Evolutionary conservation across 1,284 basidiomycete species (phyloP).

Genomic region (Rhodotorula mucilaginosa): DNA sequence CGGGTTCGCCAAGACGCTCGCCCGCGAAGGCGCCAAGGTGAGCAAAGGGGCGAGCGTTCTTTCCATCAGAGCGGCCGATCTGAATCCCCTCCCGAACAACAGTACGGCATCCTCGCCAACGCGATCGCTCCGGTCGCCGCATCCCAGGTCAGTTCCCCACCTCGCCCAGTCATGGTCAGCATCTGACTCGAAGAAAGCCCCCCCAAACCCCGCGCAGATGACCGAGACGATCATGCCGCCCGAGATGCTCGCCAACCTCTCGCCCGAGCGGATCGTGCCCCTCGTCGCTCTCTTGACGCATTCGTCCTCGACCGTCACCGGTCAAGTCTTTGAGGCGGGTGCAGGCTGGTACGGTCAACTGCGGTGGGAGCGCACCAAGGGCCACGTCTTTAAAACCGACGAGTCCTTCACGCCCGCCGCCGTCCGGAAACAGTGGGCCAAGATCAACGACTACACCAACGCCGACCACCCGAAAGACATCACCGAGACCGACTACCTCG

Average conservation of each 20-base stretch:
- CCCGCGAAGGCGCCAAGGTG: slow-evolving; percentile 52
- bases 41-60: background rate
- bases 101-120: slow-evolving; percentile 87
- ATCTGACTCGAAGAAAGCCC: too few species aligned
- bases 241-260: slow-evolving; percentile 89
- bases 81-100: slow-evolving; percentile 45
- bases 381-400: slow-evolving; percentile 84
- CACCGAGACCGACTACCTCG: slow-evolving; percentile 56
- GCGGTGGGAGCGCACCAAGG: slow-evolving; percentile 88
- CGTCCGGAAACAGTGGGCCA: slow-evolving; percentile 76
- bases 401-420: slow-evolving; percentile 90
- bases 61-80: background rate
- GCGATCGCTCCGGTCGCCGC: slow-evolving; percentile 81
- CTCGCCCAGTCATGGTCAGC: too few species aligned
- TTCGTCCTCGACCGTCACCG: slow-evolving; percentile 62
- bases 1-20: slow-evolving; percentile 87
- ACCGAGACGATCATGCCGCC: slow-evolving; percentile 75
- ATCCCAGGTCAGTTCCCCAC: slow-evolving; percentile 44
- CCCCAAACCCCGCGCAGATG: slow-evolving; percentile 1
- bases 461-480: slow-evolving; percentile 69
- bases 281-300: slow-evolving; percentile 66
- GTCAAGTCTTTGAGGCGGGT: slow-evolving; percentile 88
- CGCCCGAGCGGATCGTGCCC: slow-evolving; percentile 91
- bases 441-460: slow-evolving; percentile 76
- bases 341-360: slow-evolving; percentile 91